Evolutionary conservation across 148 eudicot species (phyloP).

Genomic region (Oxyria digyna): DNA sequence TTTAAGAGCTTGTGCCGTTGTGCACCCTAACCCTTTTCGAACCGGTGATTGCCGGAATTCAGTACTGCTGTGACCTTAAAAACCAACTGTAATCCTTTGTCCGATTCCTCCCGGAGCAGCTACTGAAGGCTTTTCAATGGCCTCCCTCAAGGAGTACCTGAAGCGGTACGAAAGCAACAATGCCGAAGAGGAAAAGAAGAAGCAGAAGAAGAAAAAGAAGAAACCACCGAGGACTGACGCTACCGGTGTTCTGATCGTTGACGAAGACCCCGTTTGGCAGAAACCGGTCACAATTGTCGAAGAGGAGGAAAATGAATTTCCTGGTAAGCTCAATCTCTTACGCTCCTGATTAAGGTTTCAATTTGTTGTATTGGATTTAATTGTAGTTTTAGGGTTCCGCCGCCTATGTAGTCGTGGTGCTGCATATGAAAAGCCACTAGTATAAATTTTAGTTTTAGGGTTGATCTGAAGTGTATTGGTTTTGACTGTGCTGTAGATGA

Average conservation of each 20-base stretch:
- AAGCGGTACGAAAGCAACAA: slow-evolving; percentile 50
- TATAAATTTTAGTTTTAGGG: too few species aligned
- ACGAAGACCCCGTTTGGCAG: slow-evolving; percentile 93
- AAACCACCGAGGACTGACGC: slow-evolving; percentile 28
- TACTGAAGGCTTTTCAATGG: slow-evolving; percentile 5
- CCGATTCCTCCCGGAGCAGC: too few species aligned
- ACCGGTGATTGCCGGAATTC: too few species aligned
- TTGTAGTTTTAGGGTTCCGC: background rate
- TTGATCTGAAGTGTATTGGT: slow-evolving; percentile 5
- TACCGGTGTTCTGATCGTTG: slow-evolving; percentile 63
- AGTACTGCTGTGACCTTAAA: too few species aligned
- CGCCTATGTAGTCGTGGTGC: too few species aligned
- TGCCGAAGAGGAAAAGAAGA: slow-evolving; percentile 33
- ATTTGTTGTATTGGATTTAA: background rate
- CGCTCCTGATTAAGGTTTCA: background rate
- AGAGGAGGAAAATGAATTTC: slow-evolving; percentile 61
- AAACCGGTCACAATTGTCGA: slow-evolving; percentile 61
- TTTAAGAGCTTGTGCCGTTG: too few species aligned
- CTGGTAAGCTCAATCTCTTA: slow-evolving; percentile 32
- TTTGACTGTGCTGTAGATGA: slow-evolving; percentile 39
- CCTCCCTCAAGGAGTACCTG: slow-evolving; percentile 62
- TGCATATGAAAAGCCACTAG: too few species aligned
- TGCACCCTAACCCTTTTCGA: too few species aligned
- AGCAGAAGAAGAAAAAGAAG: slow-evolving; percentile 45
- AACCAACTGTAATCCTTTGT: too few species aligned